Percentiles rank a stretch among this genome's conserved stretches.
These are phyloP conservation scores for Aschersonia sp. DNA, from an alignment of 2,329 filamentous ascomycete species.

Conservation along the genomic window DNA sequence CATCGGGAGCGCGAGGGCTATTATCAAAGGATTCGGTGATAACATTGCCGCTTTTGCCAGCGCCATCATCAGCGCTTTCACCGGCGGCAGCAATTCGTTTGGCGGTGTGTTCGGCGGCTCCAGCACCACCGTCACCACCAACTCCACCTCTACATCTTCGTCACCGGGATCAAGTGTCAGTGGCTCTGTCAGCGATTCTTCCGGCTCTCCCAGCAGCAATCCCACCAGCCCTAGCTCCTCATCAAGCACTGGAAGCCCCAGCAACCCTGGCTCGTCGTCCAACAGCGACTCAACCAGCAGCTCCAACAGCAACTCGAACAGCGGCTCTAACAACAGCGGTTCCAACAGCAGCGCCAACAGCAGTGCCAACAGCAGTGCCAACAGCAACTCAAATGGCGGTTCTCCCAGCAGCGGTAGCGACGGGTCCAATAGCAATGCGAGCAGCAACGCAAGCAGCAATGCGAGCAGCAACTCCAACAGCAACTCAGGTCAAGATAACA, in stretches of 20 bases:
- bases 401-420: neutral
- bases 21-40: neutral
- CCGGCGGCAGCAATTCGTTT: neutral
- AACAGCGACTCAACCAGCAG: neutral
- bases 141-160: neutral
- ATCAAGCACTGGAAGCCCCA: no score
- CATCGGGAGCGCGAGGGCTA: neutral
- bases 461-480: neutral
- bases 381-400: neutral
- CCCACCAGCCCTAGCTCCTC: neutral
- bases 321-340: neutral
- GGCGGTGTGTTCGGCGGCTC: neutral
- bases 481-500: neutral
- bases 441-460: neutral
- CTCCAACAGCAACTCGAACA: neutral
- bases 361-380: neutral
- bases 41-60: neutral
- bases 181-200: neutral
- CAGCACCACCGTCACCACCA: neutral
- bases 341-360: constrained; percentile 1
- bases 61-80: neutral
- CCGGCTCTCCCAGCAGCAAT: neutral
- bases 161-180: neutral
- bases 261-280: neutral
- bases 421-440: neutral